Percentiles rank a stretch among this genome's conserved stretches.
phyloP scores from a whole-genome alignment of 441 rosid genomes.

The Brassica hybrid region DNA sequence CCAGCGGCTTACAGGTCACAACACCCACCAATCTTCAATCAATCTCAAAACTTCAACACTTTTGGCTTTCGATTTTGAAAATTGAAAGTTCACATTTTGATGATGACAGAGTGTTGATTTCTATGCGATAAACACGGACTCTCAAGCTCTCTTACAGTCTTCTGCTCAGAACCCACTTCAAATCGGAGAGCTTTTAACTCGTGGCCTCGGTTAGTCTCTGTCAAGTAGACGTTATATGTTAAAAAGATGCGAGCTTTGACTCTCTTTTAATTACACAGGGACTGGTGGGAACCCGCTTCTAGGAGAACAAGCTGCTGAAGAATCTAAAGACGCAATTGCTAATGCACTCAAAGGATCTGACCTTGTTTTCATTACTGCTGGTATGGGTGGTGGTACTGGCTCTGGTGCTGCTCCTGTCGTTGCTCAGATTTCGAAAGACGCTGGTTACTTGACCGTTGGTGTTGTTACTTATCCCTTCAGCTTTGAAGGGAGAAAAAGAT shows the following conservation, averaged over 20 bases:
- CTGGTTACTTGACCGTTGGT: slow-evolving; percentile 96
- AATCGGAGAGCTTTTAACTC: slow-evolving; percentile 96
- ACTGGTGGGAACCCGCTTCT: slow-evolving; percentile 94
- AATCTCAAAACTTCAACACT: neutral
- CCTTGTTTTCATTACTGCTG: slow-evolving; percentile 96
- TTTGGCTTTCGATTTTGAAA: neutral
- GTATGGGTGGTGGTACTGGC: slow-evolving; percentile 99
- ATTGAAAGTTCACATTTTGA: neutral
- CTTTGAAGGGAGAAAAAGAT: slow-evolving; percentile 97
- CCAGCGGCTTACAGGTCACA: slow-evolving; percentile 84
- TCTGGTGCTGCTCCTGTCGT: slow-evolving; percentile 99
- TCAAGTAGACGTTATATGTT: neutral
- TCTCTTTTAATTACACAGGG: slow-evolving; percentile 47
- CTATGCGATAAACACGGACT: slow-evolving; percentile 91
- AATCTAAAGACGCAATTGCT: slow-evolving; percentile 86
- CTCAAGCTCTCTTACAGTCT: slow-evolving; percentile 90
- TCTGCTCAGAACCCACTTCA: slow-evolving; percentile 88
- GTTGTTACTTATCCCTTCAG: slow-evolving; percentile 98
- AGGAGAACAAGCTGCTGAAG: slow-evolving; percentile 98
- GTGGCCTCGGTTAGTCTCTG: slow-evolving; percentile 75
- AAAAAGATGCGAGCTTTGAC: no score
- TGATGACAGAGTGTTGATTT: slow-evolving; percentile 79
- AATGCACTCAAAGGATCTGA: slow-evolving; percentile 95
- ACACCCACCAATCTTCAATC: slow-evolving; percentile 4
- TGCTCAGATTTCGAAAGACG: slow-evolving; percentile 90